Conservation (phyloP, 768 basidiomycete genomes). For the Pleurotus eryngii region DNA sequence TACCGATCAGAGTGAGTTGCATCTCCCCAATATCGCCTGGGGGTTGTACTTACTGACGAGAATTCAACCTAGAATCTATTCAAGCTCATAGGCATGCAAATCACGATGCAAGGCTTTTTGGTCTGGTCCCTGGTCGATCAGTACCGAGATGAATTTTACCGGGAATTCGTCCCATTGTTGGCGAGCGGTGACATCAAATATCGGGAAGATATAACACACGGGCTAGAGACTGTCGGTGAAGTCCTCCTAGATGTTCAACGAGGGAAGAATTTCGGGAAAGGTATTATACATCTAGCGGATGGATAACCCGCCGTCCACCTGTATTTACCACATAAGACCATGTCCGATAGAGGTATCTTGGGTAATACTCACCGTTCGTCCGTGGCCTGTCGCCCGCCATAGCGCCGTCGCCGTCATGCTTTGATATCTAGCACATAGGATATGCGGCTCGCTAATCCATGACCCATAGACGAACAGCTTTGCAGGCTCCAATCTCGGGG, state of each 20-base stretch:
- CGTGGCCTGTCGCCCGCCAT: too few species aligned
- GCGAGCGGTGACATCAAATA: slow-evolving; percentile 28
- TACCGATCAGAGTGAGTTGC: slow-evolving; percentile 11
- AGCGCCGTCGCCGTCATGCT: too few species aligned
- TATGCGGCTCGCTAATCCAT: slow-evolving; percentile 29
- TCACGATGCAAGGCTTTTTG: slow-evolving; percentile 38
- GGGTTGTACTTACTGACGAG: neutral
- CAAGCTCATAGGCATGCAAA: slow-evolving; percentile 29
- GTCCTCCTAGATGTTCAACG: slow-evolving; percentile 26
- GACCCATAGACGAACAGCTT: slow-evolving; percentile 61
- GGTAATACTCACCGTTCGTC: too few species aligned
- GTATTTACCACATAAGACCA: too few species aligned
- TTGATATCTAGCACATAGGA: too few species aligned
- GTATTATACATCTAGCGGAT: slow-evolving; percentile 3
- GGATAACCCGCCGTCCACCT: neutral
- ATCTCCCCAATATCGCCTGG: neutral
- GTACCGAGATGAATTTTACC: slow-evolving; percentile 27
- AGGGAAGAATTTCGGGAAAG: slow-evolving; percentile 30
- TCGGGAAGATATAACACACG: slow-evolving; percentile 26
- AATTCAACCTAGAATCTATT: slow-evolving; percentile 23
- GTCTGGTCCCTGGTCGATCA: slow-evolving; percentile 15
- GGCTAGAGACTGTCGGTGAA: slow-evolving; percentile 27
- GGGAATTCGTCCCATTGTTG: slow-evolving; percentile 24
- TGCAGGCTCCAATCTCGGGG: slow-evolving; percentile 64
- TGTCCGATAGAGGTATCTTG: too few species aligned